These are phyloP conservation scores for Smittium culicis DNA, from an alignment of 371 early-diverging fungal species.

Conservation along the genomic window DNA sequence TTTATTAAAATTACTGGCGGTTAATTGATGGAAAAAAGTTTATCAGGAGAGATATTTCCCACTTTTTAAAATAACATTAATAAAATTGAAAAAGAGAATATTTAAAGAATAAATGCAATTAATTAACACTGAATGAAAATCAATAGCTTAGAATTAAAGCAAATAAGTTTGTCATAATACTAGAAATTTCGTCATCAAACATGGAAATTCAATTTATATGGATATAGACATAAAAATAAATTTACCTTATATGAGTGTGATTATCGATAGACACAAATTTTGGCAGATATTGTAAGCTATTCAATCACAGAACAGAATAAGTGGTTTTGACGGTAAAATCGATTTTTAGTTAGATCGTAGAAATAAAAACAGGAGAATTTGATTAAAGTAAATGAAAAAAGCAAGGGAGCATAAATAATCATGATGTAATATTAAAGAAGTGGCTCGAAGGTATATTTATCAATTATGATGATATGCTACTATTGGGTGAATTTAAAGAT, in stretches of 20 bases:
- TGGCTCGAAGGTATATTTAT: too few relatives aligned
- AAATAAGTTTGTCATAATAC: slow-evolving; percentile 1
- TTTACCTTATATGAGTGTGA: neutral
- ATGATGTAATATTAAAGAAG: too few relatives aligned
- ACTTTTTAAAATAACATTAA: too few relatives aligned
- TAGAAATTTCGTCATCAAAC: neutral
- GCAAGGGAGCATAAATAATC: too few relatives aligned
- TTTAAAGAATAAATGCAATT: too few relatives aligned
- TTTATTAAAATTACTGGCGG: too few relatives aligned
- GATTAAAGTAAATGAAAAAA: neutral
- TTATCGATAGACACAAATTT: neutral
- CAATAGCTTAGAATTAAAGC: neutral
- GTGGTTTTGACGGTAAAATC: neutral
- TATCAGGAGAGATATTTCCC: too few relatives aligned
- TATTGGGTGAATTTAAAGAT: too few relatives aligned
- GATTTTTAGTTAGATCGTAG: neutral
- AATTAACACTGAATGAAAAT: neutral
- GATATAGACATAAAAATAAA: neutral
- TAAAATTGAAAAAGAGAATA: too few relatives aligned
- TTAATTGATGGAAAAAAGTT: too few relatives aligned
- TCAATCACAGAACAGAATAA: neutral
- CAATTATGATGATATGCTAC: too few relatives aligned
- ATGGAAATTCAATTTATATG: neutral
- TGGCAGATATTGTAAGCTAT: too few relatives aligned
- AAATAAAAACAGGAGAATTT: neutral